phyloP scores from a whole-genome alignment of 2,329 filamentous ascomycete species.

The Neofusicoccum cordaticola region DNA sequence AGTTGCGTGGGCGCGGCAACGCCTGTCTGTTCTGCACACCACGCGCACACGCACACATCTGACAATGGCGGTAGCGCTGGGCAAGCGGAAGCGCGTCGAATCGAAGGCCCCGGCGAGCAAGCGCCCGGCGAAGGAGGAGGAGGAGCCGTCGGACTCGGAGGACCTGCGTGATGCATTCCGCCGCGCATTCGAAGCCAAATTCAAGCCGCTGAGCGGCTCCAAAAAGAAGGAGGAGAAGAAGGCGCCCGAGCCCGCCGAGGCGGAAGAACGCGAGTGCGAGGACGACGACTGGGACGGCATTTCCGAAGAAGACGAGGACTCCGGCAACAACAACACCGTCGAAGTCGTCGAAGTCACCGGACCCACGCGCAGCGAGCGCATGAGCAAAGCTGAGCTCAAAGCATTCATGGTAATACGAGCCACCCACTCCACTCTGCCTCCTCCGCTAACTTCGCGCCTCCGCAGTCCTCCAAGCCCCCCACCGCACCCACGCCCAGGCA shows the following conservation, averaged over 20 bases:
- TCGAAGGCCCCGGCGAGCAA: constrained; percentile 19
- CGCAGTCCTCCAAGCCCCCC: constrained; percentile 51
- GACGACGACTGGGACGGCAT: constrained; percentile 60
- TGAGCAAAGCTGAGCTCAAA: constrained; percentile 63
- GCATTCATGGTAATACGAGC: constrained; percentile 66
- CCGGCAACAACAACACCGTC: constrained; percentile 36
- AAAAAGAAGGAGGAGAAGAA: constrained; percentile 31
- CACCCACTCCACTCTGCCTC: constrained; percentile 9
- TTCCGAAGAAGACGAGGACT: constrained; percentile 48
- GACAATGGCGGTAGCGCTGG: constrained; percentile 41
- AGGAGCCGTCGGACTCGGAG: constrained; percentile 37
- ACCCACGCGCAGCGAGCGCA: constrained; percentile 28
- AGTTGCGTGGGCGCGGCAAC: background rate
- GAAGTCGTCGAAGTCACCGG: constrained; percentile 46
- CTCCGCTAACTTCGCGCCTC: constrained; percentile 22
- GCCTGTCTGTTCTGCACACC: background rate
- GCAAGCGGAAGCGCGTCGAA: constrained; percentile 45
- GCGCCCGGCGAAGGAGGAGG: constrained; percentile 15
- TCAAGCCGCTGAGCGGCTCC: constrained; percentile 64
- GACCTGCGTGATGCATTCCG: constrained; percentile 73
- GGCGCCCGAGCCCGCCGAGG: constrained; percentile 25
- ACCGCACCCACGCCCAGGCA: constrained; percentile 22
- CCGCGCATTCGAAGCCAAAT: constrained; percentile 83
- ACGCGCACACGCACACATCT: background rate
- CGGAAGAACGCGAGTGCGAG: constrained; percentile 26